Evolutionary conservation across 768 basidiomycete genomes (phyloP).

Genomic region (Termitomyces bulborhizus): DNA sequence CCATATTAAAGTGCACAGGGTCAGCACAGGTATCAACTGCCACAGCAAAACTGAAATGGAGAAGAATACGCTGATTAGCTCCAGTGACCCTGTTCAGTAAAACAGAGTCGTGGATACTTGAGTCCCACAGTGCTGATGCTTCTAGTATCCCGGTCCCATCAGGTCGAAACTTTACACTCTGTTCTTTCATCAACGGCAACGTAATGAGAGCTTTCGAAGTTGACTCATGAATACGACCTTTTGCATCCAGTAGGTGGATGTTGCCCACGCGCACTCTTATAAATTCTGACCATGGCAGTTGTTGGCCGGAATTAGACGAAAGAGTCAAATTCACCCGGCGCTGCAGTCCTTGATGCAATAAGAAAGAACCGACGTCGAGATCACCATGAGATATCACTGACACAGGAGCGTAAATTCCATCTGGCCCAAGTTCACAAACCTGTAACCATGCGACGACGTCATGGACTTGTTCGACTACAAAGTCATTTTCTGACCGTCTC

Average conservation of each 20-base stretch:
- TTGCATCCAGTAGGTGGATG: conserved; percentile 77
- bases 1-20: conserved; percentile 85
- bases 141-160: conserved; percentile 77
- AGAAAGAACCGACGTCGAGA: conserved; percentile 82
- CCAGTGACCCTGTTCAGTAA: conserved; percentile 84
- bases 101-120: conserved; percentile 80
- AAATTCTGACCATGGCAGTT: conserved; percentile 83
- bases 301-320: conserved; percentile 82
- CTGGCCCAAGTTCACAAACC: conserved; percentile 78
- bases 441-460: conserved; percentile 89
- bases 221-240: conserved; percentile 77
- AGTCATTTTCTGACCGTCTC: conserved; percentile 91
- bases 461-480: conserved; percentile 80
- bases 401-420: conserved; percentile 79
- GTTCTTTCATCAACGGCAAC: conserved; percentile 69
- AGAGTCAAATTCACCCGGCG: conserved; percentile 72
- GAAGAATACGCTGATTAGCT: conserved; percentile 67
- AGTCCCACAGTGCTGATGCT: conserved; percentile 86
- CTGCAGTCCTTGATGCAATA: conserved; percentile 90
- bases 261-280: conserved; percentile 75
- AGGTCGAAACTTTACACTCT: conserved; percentile 66
- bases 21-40: conserved; percentile 81
- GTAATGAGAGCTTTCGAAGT: conserved; percentile 65
- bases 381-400: conserved; percentile 71
- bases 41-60: conserved; percentile 74